Percentiles rank a stretch among this genome's conserved stretches.
Conservation (phyloP, 441 rosid genomes). For the Lepidium campestre region DNA sequence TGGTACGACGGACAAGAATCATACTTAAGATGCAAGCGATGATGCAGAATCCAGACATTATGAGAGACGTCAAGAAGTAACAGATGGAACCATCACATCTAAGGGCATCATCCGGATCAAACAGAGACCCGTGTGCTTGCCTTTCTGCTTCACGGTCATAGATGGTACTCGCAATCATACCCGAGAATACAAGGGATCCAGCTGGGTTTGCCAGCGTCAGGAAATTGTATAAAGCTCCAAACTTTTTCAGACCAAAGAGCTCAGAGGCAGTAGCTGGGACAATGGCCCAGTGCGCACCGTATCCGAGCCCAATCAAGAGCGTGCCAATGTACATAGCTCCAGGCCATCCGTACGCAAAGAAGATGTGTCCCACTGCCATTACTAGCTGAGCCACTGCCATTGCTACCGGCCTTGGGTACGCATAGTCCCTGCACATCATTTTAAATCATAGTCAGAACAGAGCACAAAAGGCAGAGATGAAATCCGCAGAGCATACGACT, state of each 20-base stretch:
- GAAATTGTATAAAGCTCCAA: conserved; percentile 90
- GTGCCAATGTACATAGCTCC: conserved; percentile 85
- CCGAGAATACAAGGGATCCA: conserved; percentile 86
- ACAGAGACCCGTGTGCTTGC: conserved; percentile 46
- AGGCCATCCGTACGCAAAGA: conserved; percentile 88
- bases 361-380: conserved; percentile 85
- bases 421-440: conserved; percentile 49
- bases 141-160: conserved; percentile 82
- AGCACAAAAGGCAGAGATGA: not conserved
- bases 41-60: conserved; percentile 81
- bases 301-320: conserved; percentile 77
- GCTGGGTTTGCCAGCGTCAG: conserved; percentile 86
- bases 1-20: conserved; percentile 79
- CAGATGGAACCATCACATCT: conserved; percentile 74
- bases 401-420: conserved; percentile 84
- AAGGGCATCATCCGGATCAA: conserved; percentile 41
- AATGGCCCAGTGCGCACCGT: conserved; percentile 96
- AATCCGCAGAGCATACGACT: not conserved
- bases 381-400: conserved; percentile 71
- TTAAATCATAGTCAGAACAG: conserved; percentile 5
- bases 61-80: conserved; percentile 80
- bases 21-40: conserved; percentile 58
- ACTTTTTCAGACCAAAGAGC: conserved; percentile 86
- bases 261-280: conserved; percentile 94
- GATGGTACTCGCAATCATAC: conserved; percentile 77